phyloP scores from a whole-genome alignment of 164 flowering plant species.

The Chimonanthus salicifolius region DNA sequence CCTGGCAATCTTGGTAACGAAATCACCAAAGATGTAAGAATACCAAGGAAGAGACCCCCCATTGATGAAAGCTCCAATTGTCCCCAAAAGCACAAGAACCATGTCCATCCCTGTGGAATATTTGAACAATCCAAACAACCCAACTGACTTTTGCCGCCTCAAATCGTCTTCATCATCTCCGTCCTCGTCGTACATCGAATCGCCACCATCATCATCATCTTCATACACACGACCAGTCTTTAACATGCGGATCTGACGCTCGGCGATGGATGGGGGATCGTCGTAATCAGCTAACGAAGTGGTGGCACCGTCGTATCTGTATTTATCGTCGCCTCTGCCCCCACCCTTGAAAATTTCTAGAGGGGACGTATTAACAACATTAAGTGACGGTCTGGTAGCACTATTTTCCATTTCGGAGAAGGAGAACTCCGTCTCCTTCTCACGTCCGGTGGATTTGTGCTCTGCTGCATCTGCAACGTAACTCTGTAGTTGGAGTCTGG shows the following conservation, averaged over 20 bases:
- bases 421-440: neutral
- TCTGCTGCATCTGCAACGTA: slow-evolving; percentile 20
- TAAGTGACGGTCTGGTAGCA: neutral
- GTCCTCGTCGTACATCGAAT: slow-evolving; percentile 25
- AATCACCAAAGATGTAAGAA: slow-evolving; percentile 55
- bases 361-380: neutral
- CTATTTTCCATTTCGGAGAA: too few relatives aligned
- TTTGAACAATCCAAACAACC: slow-evolving; percentile 51
- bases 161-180: slow-evolving; percentile 41
- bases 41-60: slow-evolving; percentile 85
- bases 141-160: slow-evolving; percentile 26
- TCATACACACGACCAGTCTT: slow-evolving; percentile 1
- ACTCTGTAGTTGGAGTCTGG: slow-evolving; percentile 56
- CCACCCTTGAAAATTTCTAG: neutral
- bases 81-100: slow-evolving; percentile 52
- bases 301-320: neutral
- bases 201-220: slow-evolving; percentile 13
- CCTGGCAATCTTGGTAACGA: slow-evolving; percentile 51
- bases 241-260: slow-evolving; percentile 14
- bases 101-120: slow-evolving; percentile 60
- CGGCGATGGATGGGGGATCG: slow-evolving; percentile 1
- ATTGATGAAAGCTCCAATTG: slow-evolving; percentile 66
- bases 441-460: neutral
- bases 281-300: neutral
- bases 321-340: neutral